A percentile compares a stretch with the other conserved stretches of the same genome.
These are phyloP conservation scores for Pistacia integerrima DNA, from an alignment of 345 rosid species.

Conservation along the genomic window DNA sequence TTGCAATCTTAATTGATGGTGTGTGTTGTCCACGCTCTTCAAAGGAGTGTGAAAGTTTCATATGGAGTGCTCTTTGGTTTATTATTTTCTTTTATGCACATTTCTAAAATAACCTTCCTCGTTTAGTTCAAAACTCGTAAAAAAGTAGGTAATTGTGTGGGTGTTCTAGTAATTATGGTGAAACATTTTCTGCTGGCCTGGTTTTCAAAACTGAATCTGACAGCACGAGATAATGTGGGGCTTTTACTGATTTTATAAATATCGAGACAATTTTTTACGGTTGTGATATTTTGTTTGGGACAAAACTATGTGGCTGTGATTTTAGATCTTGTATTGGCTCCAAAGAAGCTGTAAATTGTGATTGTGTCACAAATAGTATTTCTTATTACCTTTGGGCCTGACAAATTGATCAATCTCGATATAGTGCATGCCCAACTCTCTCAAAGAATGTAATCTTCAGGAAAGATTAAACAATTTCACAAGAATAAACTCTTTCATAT, in stretches of 20 bases:
- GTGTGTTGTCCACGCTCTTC: not conserved
- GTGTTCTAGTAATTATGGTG: not conserved
- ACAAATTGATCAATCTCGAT: no score
- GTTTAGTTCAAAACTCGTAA: no score
- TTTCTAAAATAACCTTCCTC: conserved; percentile 17
- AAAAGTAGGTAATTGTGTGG: not conserved
- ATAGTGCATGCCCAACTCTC: conserved; percentile 2
- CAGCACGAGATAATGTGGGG: conserved; percentile 37
- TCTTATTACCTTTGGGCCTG: no score
- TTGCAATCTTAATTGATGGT: no score
- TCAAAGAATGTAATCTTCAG: not conserved
- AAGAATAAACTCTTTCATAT: not conserved
- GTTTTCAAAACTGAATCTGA: conserved; percentile 55
- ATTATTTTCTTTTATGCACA: conserved; percentile 8
- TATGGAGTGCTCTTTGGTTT: not conserved
- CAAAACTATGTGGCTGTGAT: conserved; percentile 33
- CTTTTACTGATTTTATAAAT: conserved; percentile 26
- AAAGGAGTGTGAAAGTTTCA: conserved; percentile 17
- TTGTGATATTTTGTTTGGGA: conserved; percentile 26
- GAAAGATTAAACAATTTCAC: not conserved
- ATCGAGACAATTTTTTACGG: conserved; percentile 38
- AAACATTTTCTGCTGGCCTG: conserved; percentile 38
- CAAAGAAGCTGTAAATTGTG: not conserved
- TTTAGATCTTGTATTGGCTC: not conserved
- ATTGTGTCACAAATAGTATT: no score